A percentile compares a stretch with the other conserved stretches of the same genome.
These are phyloP conservation scores for Leishmania aethiopica DNA, from an alignment of 208 protist species.

Conservation along the genomic window DNA sequence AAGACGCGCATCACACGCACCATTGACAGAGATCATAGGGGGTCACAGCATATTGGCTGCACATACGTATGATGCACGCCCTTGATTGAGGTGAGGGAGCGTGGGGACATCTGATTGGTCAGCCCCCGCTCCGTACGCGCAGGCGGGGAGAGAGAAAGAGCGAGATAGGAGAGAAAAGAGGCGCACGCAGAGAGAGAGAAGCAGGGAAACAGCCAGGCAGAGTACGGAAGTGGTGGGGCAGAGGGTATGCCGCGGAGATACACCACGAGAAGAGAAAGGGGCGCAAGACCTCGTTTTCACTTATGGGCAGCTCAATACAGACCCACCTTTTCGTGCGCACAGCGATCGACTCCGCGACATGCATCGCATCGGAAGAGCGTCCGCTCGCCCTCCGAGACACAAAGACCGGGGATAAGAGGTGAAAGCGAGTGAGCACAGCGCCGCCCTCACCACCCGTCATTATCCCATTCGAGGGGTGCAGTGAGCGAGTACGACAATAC, in stretches of 20 bases:
- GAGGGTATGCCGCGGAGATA: neutral
- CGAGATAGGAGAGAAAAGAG: neutral
- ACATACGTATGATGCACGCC: neutral
- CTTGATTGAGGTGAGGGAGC: neutral
- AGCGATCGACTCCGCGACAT: neutral
- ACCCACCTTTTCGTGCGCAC: neutral
- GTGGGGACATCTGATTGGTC: neutral
- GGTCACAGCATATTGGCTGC: neutral
- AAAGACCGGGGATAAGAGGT: neutral
- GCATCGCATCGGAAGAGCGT: neutral
- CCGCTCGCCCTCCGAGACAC: neutral
- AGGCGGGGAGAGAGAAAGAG: neutral
- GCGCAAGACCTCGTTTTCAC: neutral
- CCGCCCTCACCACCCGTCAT: neutral
- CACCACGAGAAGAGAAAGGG: neutral
- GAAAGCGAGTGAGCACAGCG: neutral
- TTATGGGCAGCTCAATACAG: neutral
- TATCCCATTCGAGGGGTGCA: neutral
- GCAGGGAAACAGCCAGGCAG: neutral
- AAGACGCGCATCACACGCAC: neutral
- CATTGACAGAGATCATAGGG: neutral
- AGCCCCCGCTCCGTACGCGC: neutral
- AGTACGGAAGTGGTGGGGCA: neutral
- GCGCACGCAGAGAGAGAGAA: neutral
- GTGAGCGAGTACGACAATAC: neutral